These are phyloP conservation scores for Ceratocystis cacaofunesta DNA, from an alignment of 2,329 filamentous ascomycete genomes.

Conservation along the genomic window DNA sequence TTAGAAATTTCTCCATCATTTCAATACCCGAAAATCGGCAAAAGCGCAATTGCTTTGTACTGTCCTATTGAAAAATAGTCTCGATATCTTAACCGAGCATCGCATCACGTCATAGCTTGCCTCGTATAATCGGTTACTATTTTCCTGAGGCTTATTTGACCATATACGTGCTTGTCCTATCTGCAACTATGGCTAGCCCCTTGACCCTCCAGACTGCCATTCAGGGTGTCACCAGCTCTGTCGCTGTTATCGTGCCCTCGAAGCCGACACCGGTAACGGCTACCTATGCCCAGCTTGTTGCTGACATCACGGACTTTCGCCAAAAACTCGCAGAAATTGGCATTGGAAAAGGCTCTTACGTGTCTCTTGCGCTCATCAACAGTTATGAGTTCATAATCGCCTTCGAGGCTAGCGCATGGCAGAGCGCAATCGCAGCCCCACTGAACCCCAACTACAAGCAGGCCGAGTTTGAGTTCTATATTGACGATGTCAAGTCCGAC, in stretches of 20 bases:
- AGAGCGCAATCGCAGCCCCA: slow-evolving; percentile 71
- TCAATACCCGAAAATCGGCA: background rate
- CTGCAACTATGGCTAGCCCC: slow-evolving; percentile 16
- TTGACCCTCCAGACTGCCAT: slow-evolving; percentile 38
- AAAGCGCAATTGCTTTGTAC: background rate
- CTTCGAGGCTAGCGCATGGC: slow-evolving; percentile 74
- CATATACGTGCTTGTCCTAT: background rate
- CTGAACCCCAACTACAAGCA: slow-evolving; percentile 81
- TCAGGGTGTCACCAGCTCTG: slow-evolving; percentile 30
- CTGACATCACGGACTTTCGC: slow-evolving; percentile 58
- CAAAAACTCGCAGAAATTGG: slow-evolving; percentile 62
- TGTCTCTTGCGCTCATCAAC: slow-evolving; percentile 73
- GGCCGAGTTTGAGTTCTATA: slow-evolving; percentile 83
- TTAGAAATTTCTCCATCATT: too few species aligned
- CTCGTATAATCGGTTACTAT: background rate
- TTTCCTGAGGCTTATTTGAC: too few species aligned
- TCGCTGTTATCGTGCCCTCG: slow-evolving; percentile 60
- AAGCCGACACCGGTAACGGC: slow-evolving; percentile 47
- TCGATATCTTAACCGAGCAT: background rate
- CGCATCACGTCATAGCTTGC: background rate
- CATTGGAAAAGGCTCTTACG: slow-evolving; percentile 51
- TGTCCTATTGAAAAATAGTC: background rate
- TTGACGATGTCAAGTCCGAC: slow-evolving; percentile 69
- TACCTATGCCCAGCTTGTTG: slow-evolving; percentile 51
- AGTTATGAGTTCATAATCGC: slow-evolving; percentile 79